Evolutionary conservation across 306 rosid species (phyloP).

Genomic region (Prunus salicina): DNA sequence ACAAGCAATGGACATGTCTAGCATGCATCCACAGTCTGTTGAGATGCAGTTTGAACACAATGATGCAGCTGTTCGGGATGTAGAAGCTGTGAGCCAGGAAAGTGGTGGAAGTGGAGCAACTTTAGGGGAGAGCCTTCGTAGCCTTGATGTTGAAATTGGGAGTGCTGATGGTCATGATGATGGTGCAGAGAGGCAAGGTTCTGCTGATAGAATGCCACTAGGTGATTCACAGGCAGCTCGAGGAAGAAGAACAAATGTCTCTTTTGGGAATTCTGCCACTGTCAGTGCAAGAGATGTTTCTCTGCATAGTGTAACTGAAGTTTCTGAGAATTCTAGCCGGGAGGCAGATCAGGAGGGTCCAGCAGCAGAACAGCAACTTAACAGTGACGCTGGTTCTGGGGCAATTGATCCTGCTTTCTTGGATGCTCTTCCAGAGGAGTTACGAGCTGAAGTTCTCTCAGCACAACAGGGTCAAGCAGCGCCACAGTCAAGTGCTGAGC

Average conservation of each 20-base stretch:
- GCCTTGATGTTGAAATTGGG: constrained; percentile 98
- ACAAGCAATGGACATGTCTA: constrained; percentile 45
- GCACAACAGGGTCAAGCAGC: constrained; percentile 90
- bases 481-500: constrained; percentile 64
- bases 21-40: constrained; percentile 52
- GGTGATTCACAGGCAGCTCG: constrained; percentile 83
- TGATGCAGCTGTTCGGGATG: constrained; percentile 74
- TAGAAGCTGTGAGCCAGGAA: constrained; percentile 97
- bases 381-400: constrained; percentile 73
- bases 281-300: constrained; percentile 76
- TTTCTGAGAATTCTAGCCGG: constrained; percentile 86
- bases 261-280: constrained; percentile 59
- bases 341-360: constrained; percentile 84
- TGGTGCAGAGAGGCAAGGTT: constrained; percentile 82
- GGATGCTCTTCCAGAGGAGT: constrained; percentile 96
- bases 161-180: constrained; percentile 98
- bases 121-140: constrained; percentile 92
- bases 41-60: constrained; percentile 90
- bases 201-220: constrained; percentile 58
- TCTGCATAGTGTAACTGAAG: constrained; percentile 89
- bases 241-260: constrained; percentile 57
- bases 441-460: constrained; percentile 97
- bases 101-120: constrained; percentile 99
- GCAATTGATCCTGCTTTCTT: constrained; percentile 96
- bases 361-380: constrained; percentile 64